Evolutionary conservation across 2,329 filamentous ascomycete species (phyloP).

Genomic region (Aspergillus sp.): DNA sequence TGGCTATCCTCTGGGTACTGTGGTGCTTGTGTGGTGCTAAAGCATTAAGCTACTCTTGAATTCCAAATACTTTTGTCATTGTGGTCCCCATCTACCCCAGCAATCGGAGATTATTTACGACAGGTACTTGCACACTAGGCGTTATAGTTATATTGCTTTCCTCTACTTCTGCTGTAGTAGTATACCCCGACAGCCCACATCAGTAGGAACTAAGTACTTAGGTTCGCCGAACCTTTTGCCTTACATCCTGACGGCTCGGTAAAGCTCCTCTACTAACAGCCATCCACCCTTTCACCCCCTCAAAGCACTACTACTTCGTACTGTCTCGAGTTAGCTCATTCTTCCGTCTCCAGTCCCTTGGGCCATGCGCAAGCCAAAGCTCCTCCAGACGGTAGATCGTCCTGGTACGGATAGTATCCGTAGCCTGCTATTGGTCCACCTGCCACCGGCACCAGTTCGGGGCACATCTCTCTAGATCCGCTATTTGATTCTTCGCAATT

Average conservation of each 20-base stretch:
- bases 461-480: slow-evolving; percentile 22
- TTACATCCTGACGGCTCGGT: not conserved
- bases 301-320: no score
- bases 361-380: slow-evolving; percentile 19
- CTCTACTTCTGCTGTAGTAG: not conserved
- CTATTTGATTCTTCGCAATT: slow-evolving; percentile 9
- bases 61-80: slow-evolving; percentile 1
- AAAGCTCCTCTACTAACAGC: not conserved
- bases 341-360: slow-evolving; percentile 8
- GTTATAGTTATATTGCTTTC: slow-evolving; percentile 2
- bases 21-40: not conserved
- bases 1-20: not conserved
- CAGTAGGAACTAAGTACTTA: not conserved
- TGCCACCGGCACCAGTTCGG: slow-evolving; percentile 15
- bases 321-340: not conserved
- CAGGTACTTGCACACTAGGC: not conserved
- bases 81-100: not conserved
- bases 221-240: not conserved
- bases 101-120: slow-evolving; percentile 1
- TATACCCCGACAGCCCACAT: no score
- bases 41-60: not conserved
- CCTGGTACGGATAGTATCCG: slow-evolving; percentile 4
- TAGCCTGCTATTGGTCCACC: slow-evolving; percentile 12
- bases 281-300: not conserved
- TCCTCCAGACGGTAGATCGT: slow-evolving; percentile 15